phyloP scores from a whole-genome alignment of 129 eudicot genomes.

The Pittosporum tobira region DNA sequence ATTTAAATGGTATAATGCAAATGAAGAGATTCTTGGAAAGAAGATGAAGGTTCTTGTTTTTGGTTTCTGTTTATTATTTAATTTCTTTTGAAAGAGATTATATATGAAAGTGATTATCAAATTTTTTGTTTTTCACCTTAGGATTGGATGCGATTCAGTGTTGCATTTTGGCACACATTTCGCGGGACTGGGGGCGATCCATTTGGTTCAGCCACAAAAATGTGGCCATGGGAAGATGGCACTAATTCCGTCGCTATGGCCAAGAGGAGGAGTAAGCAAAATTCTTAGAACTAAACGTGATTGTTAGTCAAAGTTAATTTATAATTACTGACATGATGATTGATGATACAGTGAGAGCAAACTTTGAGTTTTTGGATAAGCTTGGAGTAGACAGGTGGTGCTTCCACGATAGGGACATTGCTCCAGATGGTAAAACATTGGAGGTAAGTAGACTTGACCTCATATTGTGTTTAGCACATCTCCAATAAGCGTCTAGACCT shows the following conservation, averaged over 20 bases:
- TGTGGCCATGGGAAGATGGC: constrained; percentile 99
- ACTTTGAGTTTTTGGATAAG: constrained; percentile 90
- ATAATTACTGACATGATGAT: neutral
- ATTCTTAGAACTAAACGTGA: too few species aligned
- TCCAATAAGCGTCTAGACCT: too few species aligned
- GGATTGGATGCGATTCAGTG: constrained; percentile 98
- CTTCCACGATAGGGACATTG: constrained; percentile 96
- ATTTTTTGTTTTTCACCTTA: constrained; percentile 12
- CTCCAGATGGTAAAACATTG: constrained; percentile 89
- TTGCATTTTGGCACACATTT: constrained; percentile 99
- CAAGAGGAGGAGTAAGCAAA: constrained; percentile 90
- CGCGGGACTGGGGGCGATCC: constrained; percentile 98
- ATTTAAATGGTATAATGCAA: constrained; percentile 80
- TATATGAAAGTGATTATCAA: neutral
- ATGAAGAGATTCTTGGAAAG: constrained; percentile 94
- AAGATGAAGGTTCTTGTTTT: constrained; percentile 61
- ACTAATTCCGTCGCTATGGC: constrained; percentile 94
- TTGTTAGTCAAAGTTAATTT: neutral
- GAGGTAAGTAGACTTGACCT: constrained; percentile 36
- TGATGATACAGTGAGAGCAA: constrained; percentile 81
- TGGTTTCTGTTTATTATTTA: neutral
- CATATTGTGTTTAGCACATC: too few species aligned
- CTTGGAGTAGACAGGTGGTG: constrained; percentile 96
- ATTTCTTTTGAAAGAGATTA: neutral
- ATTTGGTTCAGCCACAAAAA: constrained; percentile 84